A percentile compares a stretch with the other conserved stretches of the same genome.
Conservation (phyloP, 2,329 filamentous ascomycete genomes). For the Exophiala sp. region DNA sequence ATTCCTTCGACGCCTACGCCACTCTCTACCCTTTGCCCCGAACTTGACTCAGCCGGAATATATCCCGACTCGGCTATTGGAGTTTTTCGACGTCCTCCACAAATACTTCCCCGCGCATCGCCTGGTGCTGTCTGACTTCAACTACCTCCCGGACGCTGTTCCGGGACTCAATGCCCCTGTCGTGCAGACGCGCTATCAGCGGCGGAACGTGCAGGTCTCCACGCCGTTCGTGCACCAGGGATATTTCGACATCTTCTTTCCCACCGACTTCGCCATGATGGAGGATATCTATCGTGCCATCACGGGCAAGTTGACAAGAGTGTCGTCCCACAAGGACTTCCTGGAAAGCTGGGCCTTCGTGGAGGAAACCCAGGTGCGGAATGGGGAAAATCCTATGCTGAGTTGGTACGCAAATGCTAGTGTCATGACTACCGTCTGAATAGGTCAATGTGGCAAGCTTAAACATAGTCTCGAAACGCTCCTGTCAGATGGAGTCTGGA, state of each 20-base stretch:
- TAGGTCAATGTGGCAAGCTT: not conserved
- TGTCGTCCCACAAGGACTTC: slow-evolving; percentile 83
- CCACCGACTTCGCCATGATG: slow-evolving; percentile 85
- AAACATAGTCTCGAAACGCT: not conserved
- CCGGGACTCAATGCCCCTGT: slow-evolving; percentile 85
- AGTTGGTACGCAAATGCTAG: slow-evolving; percentile 94
- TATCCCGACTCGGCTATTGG: slow-evolving; percentile 88
- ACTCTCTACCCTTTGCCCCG: slow-evolving; percentile 61
- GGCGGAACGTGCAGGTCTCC: slow-evolving; percentile 78
- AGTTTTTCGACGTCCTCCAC: slow-evolving; percentile 89
- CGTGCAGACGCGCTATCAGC: slow-evolving; percentile 87
- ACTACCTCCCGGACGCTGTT: slow-evolving; percentile 73
- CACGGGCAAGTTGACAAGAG: slow-evolving; percentile 83
- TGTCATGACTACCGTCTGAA: slow-evolving; percentile 77
- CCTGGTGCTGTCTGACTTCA: slow-evolving; percentile 85
- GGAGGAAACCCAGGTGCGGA: slow-evolving; percentile 80
- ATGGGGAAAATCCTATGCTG: slow-evolving; percentile 87
- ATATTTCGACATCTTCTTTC: slow-evolving; percentile 98
- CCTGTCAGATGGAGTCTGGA: not conserved
- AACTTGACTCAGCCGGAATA: slow-evolving; percentile 84
- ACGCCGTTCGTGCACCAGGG: slow-evolving; percentile 95
- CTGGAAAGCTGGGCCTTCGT: slow-evolving; percentile 83
- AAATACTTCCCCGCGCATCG: slow-evolving; percentile 85
- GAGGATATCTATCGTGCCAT: slow-evolving; percentile 89
- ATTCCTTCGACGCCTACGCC: slow-evolving; percentile 56